Conservation (phyloP, 306 rosid genomes). For the Prunus armeniaca region DNA sequence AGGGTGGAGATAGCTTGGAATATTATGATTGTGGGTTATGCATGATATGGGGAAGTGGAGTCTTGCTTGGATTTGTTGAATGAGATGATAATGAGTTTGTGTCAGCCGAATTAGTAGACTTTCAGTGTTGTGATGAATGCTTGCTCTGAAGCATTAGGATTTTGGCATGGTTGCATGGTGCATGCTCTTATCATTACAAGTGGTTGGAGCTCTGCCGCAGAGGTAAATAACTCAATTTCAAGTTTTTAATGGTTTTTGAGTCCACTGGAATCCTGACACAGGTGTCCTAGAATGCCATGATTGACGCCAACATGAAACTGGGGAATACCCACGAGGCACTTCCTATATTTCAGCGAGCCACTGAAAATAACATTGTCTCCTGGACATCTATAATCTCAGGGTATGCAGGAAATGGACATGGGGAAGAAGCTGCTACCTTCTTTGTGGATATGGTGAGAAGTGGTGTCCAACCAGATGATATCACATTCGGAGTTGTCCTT, state of each 20-base stretch:
- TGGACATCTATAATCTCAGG: conserved; percentile 85
- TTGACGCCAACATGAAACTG: conserved; percentile 71
- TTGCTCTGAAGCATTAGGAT: conserved; percentile 43
- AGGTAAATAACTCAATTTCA: conserved; percentile 62
- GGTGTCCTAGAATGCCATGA: conserved; percentile 79
- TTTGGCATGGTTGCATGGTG: conserved; percentile 46
- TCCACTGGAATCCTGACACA: conserved; percentile 48
- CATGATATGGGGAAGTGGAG: conserved; percentile 51
- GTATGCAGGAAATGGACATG: conserved; percentile 56
- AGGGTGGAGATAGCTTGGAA: conserved; percentile 75
- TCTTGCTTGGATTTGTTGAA: conserved; percentile 51
- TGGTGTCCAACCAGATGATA: conserved; percentile 56
- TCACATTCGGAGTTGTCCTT: conserved; percentile 66
- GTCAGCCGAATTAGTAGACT: conserved; percentile 69
- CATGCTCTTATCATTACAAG: conserved; percentile 60
- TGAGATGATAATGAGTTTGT: conserved; percentile 46
- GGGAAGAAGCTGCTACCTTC: conserved; percentile 59
- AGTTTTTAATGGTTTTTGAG: conserved; percentile 57
- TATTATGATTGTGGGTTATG: conserved; percentile 52
- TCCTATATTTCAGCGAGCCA: conserved; percentile 56
- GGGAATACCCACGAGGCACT: conserved; percentile 54
- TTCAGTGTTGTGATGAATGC: conserved; percentile 62
- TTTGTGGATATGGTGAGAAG: conserved; percentile 58
- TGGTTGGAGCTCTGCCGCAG: conserved; percentile 63
- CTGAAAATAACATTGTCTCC: conserved; percentile 60